Conservation (phyloP, 306 rosid genomes). For the Inga oerstediana region DNA sequence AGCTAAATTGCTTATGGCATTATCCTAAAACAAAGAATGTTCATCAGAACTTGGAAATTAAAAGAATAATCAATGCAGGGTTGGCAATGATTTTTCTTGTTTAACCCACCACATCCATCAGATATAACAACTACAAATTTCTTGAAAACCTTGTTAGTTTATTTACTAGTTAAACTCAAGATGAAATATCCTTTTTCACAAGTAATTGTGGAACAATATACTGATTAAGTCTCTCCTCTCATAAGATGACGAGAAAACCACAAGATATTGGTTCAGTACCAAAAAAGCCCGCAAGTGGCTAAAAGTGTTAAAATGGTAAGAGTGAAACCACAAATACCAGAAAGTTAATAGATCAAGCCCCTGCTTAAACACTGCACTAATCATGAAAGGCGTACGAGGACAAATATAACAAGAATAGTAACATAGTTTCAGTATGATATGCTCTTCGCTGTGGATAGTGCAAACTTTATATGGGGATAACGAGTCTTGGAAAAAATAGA, state of each 20-base stretch:
- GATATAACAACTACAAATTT: not conserved
- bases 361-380: not conserved
- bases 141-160: not conserved
- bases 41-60: slow-evolving; percentile 4
- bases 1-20: slow-evolving; percentile 5
- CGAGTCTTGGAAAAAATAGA: not conserved
- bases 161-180: not conserved
- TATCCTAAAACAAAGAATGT: slow-evolving; percentile 4
- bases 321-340: not conserved
- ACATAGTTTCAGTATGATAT: not conserved
- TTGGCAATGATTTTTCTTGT: not conserved
- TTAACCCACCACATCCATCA: slow-evolving; percentile 8
- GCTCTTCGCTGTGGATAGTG: not conserved
- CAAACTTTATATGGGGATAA: not conserved
- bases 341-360: not conserved
- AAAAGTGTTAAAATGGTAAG: not conserved
- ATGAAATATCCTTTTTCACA: slow-evolving; percentile 9
- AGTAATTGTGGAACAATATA: not conserved
- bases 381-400: not conserved
- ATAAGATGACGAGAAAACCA: slow-evolving; percentile 1
- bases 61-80: slow-evolving; percentile 5
- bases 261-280: not conserved
- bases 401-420: not conserved
- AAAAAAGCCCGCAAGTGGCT: not conserved
- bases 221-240: slow-evolving; percentile 1